These are phyloP conservation scores for Tuber melanosporum DNA, from an alignment of 495 filamentous ascomycete genomes.

Conservation along the genomic window DNA sequence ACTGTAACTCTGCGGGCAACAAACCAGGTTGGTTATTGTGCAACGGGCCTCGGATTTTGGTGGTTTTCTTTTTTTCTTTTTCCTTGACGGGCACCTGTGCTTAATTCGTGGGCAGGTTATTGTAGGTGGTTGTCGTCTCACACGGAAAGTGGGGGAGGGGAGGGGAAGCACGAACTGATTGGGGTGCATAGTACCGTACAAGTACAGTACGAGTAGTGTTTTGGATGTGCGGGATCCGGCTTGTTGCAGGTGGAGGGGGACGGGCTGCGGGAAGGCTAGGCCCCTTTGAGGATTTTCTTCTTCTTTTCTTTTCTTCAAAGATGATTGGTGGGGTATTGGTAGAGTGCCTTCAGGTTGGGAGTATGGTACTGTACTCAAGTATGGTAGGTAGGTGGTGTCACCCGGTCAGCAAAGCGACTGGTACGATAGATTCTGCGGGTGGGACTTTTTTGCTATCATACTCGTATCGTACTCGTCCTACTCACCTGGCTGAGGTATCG, in stretches of 20 bases:
- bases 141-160: not conserved
- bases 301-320: not conserved
- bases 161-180: not conserved
- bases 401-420: too few relatives aligned
- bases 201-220: not conserved
- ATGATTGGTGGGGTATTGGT: too few relatives aligned
- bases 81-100: too few relatives aligned
- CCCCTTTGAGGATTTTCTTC: not conserved
- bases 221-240: not conserved
- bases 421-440: too few relatives aligned
- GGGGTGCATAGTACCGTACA: too few relatives aligned
- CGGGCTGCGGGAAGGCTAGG: not conserved
- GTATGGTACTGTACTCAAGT: too few relatives aligned
- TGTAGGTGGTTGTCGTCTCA: not conserved
- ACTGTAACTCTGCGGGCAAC: not conserved
- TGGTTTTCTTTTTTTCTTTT: not conserved
- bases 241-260: not conserved
- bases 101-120: too few relatives aligned
- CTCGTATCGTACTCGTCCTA: not conserved
- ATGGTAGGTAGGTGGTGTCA: too few relatives aligned
- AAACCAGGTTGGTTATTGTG: not conserved
- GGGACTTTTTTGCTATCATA: not conserved
- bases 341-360: too few relatives aligned
- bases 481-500: too few relatives aligned
- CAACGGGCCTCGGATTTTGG: not conserved